Evolutionary conservation across 805 yeast species (phyloP).

Genomic region (Kodamaea neixiangensis): DNA sequence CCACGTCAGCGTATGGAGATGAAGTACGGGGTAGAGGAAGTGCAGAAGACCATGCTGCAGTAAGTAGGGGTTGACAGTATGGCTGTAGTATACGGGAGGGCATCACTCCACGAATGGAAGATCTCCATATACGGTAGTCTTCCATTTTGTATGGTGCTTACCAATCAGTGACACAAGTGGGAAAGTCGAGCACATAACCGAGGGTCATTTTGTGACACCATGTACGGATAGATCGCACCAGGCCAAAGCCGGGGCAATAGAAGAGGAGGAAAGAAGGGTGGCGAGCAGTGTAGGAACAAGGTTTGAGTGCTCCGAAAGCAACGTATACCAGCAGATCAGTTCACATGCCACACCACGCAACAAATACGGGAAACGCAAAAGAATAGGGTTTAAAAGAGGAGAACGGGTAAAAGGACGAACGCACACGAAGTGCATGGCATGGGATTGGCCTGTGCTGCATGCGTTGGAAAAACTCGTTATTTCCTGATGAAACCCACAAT

Average conservation of each 20-base stretch:
- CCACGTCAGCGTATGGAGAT: not conserved
- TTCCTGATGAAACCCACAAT: not conserved
- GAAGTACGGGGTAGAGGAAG: not conserved
- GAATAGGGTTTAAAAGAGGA: not conserved
- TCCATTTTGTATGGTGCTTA: no score
- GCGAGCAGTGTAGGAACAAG: not conserved
- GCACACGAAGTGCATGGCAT: no score
- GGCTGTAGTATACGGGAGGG: no score
- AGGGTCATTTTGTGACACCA: not conserved
- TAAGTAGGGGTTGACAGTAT: no score
- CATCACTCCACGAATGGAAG: no score
- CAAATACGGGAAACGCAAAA: not conserved
- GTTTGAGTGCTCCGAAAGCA: not conserved
- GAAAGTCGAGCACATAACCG: no score
- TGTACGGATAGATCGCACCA: not conserved
- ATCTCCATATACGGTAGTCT: not conserved
- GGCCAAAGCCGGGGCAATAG: not conserved
- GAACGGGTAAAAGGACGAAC: not conserved
- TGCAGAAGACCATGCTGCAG: no score
- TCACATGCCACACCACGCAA: not conserved
- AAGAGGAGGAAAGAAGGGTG: not conserved
- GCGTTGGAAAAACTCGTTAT: not conserved
- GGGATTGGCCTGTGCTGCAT: not conserved
- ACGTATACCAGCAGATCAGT: not conserved
- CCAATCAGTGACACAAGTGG: no score